Base-by-base conservation (phyloP, 805 yeast genomes). In the Metschnikowia lunata region DNA sequence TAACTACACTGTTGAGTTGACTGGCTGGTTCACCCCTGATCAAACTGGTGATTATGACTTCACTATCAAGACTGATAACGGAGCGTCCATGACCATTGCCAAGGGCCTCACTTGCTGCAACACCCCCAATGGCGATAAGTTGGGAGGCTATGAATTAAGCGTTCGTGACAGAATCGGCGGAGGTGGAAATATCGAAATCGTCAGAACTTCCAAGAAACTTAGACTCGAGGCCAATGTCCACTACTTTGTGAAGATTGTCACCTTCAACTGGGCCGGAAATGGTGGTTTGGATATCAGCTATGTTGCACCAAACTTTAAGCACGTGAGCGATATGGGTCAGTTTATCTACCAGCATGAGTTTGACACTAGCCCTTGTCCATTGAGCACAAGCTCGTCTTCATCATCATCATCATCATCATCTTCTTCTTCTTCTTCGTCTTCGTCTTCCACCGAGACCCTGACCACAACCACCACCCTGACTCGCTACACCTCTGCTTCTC, bases 211-310 rank as follows among this genome's bases (percentile, higher is more conserved):
- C 31, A 30, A 43, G n/a, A 23, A 37, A 3, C 40, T 49, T 23
- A n/a, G 26, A 8, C 43, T 49, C 15, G 29, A 29, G 7, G 40
- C 15, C 3, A 45, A 40, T 11, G 36, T 34, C 12, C 42, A 37
- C n/a, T 49, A 49, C 32, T 47, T 45, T 8, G 37, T 49, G 23
- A 42, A 36, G 35, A 34, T 49, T 14, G 51, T 49, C 7, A 39
- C 35, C 12, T 49, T 44, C 34, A 49, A 49, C 34, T 49, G 53
- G 53, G 27, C 29, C 26, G 45, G 43, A 3, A 45, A 43, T 26
- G 41, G 38, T 8, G 51, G 51, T 23, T 45, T 48, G 15, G 29
- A 35, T 3, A 33, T 48, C 10, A 10, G 28, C 8, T 45, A 30
- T 12, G 12, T 12, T 1, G 29, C 28, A 7, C 49, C 51, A 8